Evolutionary conservation across 2,329 filamentous ascomycete genomes (phyloP).

Genomic region (Diaporthe sp.): DNA sequence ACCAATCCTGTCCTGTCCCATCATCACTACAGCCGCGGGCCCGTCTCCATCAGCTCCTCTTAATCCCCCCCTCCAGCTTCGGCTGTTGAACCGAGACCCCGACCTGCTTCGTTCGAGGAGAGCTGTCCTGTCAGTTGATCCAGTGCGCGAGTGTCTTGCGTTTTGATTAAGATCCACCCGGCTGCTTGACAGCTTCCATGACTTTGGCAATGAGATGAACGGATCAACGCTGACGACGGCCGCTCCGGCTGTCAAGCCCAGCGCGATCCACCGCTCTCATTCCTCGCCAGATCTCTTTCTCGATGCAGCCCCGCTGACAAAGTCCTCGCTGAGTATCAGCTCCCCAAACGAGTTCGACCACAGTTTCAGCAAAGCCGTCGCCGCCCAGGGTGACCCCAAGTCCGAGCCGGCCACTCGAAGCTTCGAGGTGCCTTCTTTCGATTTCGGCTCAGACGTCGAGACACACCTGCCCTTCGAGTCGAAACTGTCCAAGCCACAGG

Average conservation of each 20-base stretch:
- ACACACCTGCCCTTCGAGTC: constrained; percentile 58
- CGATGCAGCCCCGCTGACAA: constrained; percentile 43
- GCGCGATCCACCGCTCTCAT: constrained; percentile 49
- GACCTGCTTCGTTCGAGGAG: constrained; percentile 28
- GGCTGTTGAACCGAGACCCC: constrained; percentile 16
- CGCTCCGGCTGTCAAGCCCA: constrained; percentile 51
- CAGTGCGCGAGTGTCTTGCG: constrained; percentile 32
- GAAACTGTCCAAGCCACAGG: constrained; percentile 43
- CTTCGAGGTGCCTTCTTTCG: constrained; percentile 68
- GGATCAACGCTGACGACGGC: constrained; percentile 56
- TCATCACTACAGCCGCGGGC: constrained; percentile 1
- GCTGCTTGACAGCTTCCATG: constrained; percentile 37
- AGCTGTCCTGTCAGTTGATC: constrained; percentile 37
- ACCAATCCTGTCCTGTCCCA: constrained; percentile 11
- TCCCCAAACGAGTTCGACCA: constrained; percentile 31
- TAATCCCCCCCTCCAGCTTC: not conserved
- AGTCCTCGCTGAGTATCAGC: constrained; percentile 39
- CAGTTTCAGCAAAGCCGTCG: constrained; percentile 28
- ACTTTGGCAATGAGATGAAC: constrained; percentile 58
- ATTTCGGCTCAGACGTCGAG: constrained; percentile 64
- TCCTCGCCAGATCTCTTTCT: constrained; percentile 50
- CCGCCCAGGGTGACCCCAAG: constrained; percentile 23
- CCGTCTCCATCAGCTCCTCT: constrained; percentile 22
- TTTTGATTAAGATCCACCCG: constrained; percentile 30
- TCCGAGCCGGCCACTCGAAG: constrained; percentile 36